Conservation (phyloP, 306 rosid species). For the Pueraria montana region DNA sequence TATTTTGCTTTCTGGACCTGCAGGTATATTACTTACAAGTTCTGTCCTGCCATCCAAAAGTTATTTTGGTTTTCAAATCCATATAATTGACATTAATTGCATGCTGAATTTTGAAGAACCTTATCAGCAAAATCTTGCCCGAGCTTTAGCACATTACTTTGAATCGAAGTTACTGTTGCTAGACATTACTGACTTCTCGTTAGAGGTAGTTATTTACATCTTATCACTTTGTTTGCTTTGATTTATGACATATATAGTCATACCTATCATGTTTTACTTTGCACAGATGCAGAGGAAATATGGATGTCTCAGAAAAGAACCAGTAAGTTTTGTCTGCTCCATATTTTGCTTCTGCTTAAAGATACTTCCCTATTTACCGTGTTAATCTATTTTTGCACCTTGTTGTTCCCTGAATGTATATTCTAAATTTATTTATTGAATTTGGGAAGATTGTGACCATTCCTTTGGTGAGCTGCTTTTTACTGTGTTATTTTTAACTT, state of each 20-base stretch:
- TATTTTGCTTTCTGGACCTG: constrained; percentile 90
- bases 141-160: constrained; percentile 80
- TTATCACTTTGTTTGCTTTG: constrained; percentile 35
- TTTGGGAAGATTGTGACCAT: background rate
- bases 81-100: constrained; percentile 11
- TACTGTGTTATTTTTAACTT: constrained; percentile 30
- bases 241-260: constrained; percentile 39
- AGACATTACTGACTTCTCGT: constrained; percentile 75
- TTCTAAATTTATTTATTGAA: constrained; percentile 8
- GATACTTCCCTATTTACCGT: constrained; percentile 19
- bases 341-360: too few relatives aligned
- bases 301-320: constrained; percentile 73
- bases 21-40: constrained; percentile 60
- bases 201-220: constrained; percentile 65
- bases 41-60: background rate
- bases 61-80: background rate
- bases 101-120: constrained; percentile 61
- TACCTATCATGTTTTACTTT: constrained; percentile 40
- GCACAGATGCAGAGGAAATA: constrained; percentile 87
- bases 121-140: constrained; percentile 86
- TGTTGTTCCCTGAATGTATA: constrained; percentile 24
- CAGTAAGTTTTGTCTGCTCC: constrained; percentile 62
- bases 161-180: constrained; percentile 81
- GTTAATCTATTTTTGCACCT: background rate
- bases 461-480: constrained; percentile 11